phyloP scores from a whole-genome alignment of 257 asterid genomes.

The Solanum dulcamara region DNA sequence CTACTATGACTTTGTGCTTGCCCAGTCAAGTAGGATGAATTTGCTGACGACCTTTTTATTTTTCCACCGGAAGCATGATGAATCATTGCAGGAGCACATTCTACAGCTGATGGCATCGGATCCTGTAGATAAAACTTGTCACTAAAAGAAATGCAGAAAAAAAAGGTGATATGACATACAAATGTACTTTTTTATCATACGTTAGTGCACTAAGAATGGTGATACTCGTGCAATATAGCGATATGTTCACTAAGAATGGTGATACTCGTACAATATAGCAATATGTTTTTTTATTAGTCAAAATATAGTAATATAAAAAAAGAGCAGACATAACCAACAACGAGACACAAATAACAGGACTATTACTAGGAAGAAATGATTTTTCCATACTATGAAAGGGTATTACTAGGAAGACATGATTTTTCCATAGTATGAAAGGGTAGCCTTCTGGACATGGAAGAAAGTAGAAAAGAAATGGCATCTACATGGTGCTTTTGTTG shows the following conservation, averaged over 20 bases:
- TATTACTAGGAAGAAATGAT: neutral
- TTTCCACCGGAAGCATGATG: slow-evolving; percentile 66
- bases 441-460: neutral
- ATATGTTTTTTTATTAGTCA: neutral
- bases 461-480: neutral
- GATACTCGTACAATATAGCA: neutral
- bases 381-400: neutral
- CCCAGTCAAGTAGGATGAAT: slow-evolving; percentile 20
- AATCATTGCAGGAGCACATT: slow-evolving; percentile 23
- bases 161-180: neutral
- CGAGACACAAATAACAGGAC: neutral
- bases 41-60: slow-evolving; percentile 62
- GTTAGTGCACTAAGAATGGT: neutral
- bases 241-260: neutral
- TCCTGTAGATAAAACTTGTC: slow-evolving; percentile 35
- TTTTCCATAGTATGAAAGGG: neutral
- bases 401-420: neutral
- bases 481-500: neutral
- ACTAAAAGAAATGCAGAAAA: neutral
- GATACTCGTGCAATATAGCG: neutral
- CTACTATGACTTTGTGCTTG: slow-evolving; percentile 22
- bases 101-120: slow-evolving; percentile 21
- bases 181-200: neutral
- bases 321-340: neutral
- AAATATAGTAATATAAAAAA: neutral